Base-by-base conservation (phyloP, 2,329 filamentous ascomycete genomes). In the Fusarium neocosmosporiellum region DNA sequence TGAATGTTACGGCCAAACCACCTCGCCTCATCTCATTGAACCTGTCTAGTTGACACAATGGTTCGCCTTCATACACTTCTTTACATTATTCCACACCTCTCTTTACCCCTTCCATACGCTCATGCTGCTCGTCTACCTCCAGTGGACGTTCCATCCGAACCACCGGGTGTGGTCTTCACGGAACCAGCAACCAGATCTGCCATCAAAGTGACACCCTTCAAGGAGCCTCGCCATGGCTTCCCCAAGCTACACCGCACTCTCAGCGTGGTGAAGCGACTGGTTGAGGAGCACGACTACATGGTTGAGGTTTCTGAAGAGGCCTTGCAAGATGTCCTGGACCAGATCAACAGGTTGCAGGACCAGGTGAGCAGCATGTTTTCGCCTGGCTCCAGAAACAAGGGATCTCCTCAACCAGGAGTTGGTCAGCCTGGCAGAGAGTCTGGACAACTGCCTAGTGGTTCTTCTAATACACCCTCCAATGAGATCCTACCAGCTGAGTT, bases 311-410 rank as follows among this genome's bases (percentile, higher is more conserved):
- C 78, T 7, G 65, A 72, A 29, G 62, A 72, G 27, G 72, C 73
- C 22, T 54, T 82, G 7, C 55, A 74, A 6, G 69, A 74, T 31
- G 76, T 82, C 22, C 70, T 82, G 7, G 64, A 74, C 43, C 78
- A 79, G 63, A 75, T 82, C 54, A 71, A 77, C 37, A 62, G 41
- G 2, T 71, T 81, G 1, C 73, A 80, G 61, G 64, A 74, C 20
- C 75, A 81, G 67, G 78, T 81, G 18, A 62, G 68, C 24, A 68
- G 43, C 20, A 70, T 81, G 73, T 54, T 82, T 14, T 64, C 74
- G 27, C 64, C 68, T n/a, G 59, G 63, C 22, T 67, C 69, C n/a
- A 22, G 41, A n/a, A 54, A 65, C n/a, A 53, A 36, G 34, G 55
- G 64, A 31, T 55, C 67, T 24, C 58, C 69, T 55, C 48, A 59